Evolutionary conservation across 75 land plant genomes (phyloP), one percentile per base, ranked within the genome.

Genomic region (Gnetum montanum): DNA sequence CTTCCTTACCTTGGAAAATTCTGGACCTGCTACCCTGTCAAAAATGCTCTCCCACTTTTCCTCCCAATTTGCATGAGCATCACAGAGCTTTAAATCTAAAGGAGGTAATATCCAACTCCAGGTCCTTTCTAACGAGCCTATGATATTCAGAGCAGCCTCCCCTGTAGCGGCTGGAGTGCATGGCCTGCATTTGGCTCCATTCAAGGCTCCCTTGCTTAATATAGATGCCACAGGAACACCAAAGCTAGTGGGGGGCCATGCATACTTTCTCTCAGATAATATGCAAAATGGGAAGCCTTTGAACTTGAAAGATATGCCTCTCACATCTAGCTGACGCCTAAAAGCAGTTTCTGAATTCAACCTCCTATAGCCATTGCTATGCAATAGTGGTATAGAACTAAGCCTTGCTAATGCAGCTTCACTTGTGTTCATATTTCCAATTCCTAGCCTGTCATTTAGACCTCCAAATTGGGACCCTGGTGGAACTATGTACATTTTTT

Each of bases 131-230:
- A 83, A 64, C 54, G 25, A 13, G 3, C 47, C 15, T 48, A 71
- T 63, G 8, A 83, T 64, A 0, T 24, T 49, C 31, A 35, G 60
- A 28, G 76, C 85, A 43, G 75, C 72, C 25, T n/a, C n/a, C 10
- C 88, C 93, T 6, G 3, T 58, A 41, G 77, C 70, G 33, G 28
- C 77, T 2, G 89, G 68, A 49, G 16, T 63, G 72, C 97, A 92
- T 6, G 97, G 89, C 72, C 94, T 59, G 74, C 97, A 92, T 58
- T 92, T 88, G 34, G 89, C 79, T 43, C 97, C 97, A 61, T 86
- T 92, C n/a, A 92, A 58, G 37, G 73, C 61, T 8, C 93, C 94
- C 27, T 46, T 69, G 46, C 86, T 84, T 28, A 74, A 56, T 54
- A 92, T 43, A 16, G 94, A 57, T 28, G 75, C 71, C 68, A 92